Conservation (phyloP, 345 rosid species). For the Pelargonium nanum region DNA sequence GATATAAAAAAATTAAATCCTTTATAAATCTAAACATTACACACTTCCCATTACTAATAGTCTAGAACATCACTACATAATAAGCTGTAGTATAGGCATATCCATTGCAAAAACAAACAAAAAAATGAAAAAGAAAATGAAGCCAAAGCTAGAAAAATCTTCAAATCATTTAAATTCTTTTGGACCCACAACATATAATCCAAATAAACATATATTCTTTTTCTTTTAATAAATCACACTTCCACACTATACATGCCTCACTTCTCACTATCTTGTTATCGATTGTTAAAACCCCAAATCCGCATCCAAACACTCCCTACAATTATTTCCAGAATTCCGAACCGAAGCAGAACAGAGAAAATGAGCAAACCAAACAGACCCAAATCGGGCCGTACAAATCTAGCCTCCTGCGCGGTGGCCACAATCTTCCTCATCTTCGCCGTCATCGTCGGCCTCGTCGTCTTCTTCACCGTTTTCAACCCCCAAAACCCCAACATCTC, state of each 20-base stretch:
- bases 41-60: no score
- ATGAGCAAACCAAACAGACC: slow-evolving; percentile 32
- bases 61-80: no score
- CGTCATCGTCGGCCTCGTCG: slow-evolving; percentile 48
- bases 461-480: slow-evolving; percentile 87
- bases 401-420: slow-evolving; percentile 90
- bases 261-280: background rate
- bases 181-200: no score
- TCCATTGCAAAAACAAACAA: no score
- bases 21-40: no score
- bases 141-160: no score
- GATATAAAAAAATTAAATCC: no score
- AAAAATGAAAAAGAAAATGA: no score
- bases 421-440: slow-evolving; percentile 68
- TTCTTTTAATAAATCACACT: slow-evolving; percentile 2
- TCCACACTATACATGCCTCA: background rate
- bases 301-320: slow-evolving; percentile 3
- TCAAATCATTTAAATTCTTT: no score
- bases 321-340: no score
- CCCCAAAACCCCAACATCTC: slow-evolving; percentile 85
- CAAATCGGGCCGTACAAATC: slow-evolving; percentile 56
- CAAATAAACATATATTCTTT: no score
- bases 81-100: no score
- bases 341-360: background rate
- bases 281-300: background rate